These are phyloP conservation scores for Calonectria pteridis DNA, from an alignment of 2,329 filamentous ascomycete species.

Conservation along the genomic window DNA sequence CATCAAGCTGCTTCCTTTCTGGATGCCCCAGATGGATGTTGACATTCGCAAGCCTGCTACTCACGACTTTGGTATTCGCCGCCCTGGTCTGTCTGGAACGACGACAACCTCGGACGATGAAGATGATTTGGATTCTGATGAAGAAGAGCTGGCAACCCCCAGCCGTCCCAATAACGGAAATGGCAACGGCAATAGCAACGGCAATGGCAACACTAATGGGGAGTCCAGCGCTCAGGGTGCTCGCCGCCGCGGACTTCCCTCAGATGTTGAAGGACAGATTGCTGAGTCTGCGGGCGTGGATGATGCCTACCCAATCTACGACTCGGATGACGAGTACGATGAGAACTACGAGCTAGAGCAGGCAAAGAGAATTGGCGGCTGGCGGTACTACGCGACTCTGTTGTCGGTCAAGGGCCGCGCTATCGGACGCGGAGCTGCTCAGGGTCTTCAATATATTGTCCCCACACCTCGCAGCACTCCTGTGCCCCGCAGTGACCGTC, in stretches of 20 bases:
- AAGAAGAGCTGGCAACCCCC: constrained; percentile 60
- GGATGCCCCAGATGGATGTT: constrained; percentile 98
- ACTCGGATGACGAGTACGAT: constrained; percentile 84
- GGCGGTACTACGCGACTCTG: constrained; percentile 77
- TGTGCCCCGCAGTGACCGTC: constrained; percentile 69
- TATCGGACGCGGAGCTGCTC: constrained; percentile 57
- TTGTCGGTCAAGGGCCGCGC: constrained; percentile 59
- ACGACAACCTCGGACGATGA: constrained; percentile 84
- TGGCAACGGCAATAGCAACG: constrained; percentile 41
- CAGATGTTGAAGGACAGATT: constrained; percentile 88
- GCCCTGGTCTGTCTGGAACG: constrained; percentile 79
- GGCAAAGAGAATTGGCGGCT: constrained; percentile 80
- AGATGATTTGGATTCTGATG: constrained; percentile 77
- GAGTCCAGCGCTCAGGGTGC: constrained; percentile 55
- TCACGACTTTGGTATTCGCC: constrained; percentile 90
- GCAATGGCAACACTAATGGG: constrained; percentile 41
- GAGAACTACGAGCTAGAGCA: constrained; percentile 82
- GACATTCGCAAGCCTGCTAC: constrained; percentile 95
- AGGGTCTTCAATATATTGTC: constrained; percentile 62
- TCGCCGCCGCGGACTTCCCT: constrained; percentile 57
- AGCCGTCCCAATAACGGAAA: constrained; percentile 26
- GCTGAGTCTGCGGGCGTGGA: constrained; percentile 69
- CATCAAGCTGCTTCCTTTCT: constrained; percentile 93
- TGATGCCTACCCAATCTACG: constrained; percentile 88
- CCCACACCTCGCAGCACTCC: constrained; percentile 68